A percentile compares a stretch with the other conserved stretches of the same genome.
Conservation (phyloP, 768 basidiomycete species). For the Lactarius indigo region DNA sequence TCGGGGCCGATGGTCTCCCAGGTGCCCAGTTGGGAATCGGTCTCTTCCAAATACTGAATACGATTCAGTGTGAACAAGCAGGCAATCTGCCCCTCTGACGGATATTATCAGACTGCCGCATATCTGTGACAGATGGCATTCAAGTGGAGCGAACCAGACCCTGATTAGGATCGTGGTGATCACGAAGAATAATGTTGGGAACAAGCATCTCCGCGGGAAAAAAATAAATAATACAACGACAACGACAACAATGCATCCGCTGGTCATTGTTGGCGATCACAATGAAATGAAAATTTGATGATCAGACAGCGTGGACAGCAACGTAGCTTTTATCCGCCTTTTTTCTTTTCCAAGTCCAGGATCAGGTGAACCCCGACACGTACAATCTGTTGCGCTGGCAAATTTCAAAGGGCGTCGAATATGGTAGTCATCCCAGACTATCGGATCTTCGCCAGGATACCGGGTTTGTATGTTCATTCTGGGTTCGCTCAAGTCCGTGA, state of each 20-base stretch:
- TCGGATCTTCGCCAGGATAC: slow-evolving; percentile 18
- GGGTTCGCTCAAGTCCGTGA: slow-evolving; percentile 11
- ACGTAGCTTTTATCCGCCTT: not conserved
- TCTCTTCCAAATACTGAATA: not conserved
- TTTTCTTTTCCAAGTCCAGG: not conserved
- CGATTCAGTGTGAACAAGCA: not conserved
- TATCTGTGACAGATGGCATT: not conserved
- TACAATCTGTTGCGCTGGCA: slow-evolving; percentile 15
- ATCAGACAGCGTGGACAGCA: not conserved
- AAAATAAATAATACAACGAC: not conserved
- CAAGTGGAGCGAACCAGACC: slow-evolving; percentile 8
- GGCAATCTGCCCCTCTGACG: not conserved
- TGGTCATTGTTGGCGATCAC: not conserved
- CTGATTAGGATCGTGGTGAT: not conserved
- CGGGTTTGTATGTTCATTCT: slow-evolving; percentile 20
- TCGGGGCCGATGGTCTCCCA: slow-evolving; percentile 13
- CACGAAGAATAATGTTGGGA: slow-evolving; percentile 6
- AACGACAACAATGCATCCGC: not conserved
- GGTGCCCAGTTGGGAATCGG: slow-evolving; percentile 1
- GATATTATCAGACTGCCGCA: not conserved
- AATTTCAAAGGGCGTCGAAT: slow-evolving; percentile 20
- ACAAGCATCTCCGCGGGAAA: slow-evolving; percentile 16
- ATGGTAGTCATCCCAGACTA: slow-evolving; percentile 7
- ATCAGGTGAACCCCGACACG: slow-evolving; percentile 17
- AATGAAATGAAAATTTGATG: slow-evolving; percentile 1